Base-by-base conservation (phyloP, 2,329 filamentous ascomycete genomes). In the Beauveria medogensis region DNA sequence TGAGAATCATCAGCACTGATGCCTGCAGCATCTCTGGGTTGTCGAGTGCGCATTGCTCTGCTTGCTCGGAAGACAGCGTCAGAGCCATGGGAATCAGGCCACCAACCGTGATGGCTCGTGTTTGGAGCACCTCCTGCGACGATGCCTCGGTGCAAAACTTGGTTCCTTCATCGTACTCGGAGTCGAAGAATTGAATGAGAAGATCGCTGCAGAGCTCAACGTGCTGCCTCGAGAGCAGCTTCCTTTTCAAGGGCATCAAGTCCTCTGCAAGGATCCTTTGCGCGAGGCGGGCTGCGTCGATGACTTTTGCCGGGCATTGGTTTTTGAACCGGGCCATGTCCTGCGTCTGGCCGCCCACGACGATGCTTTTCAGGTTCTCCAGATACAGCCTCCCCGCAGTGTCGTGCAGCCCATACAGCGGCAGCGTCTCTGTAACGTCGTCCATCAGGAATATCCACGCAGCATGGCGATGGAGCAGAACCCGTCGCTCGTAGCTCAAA, bases 361-460 rank as follows among this genome's bases (percentile, higher is more conserved):
- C 43, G 40, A 61, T 56, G 30, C 14, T 41, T 18, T 56, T 61
- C 44, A 61, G 59, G 14, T 61, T 61, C 2, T 61, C 41, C 20
- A 61, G 50, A 18, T 61, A 61, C 6, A 37, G n/a, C 41, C 41
- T 55, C 7, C 59, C 59, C 2, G 59, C 59, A 16, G 59, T 56
- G 12, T 55, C 52, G 26, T 61, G 59, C 2, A 56, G 43, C 5
- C 55, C 46, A 28, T 61, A 50, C 26, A 61, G 20, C 30, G 59
- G 59, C 50, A 61, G 22, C 41, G 22, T 34, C 51, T 61, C 59
- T 4, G 40, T 61, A 7, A 61, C 59, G 5, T 55, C 18, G 16
- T 61, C 59, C 59, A 61, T 61, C 3, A 61, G 20, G 5, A 61
- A 61, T 2, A 61, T 56, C 59, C 59, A 61, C 6, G 51, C 26